These are phyloP conservation scores for Lyophyllum shimeji DNA, from an alignment of 768 basidiomycete species.

Conservation along the genomic window DNA sequence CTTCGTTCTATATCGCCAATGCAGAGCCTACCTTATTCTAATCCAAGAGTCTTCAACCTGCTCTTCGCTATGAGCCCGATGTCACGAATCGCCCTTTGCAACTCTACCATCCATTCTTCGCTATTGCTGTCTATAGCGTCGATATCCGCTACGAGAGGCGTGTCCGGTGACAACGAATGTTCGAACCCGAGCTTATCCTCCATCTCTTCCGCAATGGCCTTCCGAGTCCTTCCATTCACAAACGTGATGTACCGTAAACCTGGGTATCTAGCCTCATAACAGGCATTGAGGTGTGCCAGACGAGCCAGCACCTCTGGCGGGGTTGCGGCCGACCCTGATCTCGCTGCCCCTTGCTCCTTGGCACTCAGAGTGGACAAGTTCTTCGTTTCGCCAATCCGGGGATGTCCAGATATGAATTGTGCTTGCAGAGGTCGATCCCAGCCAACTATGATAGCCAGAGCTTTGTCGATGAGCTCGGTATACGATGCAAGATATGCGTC, in stretches of 20 bases:
- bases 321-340: conserved; percentile 45
- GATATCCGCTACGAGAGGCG: conserved; percentile 39
- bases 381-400: conserved; percentile 83
- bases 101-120: conserved; percentile 62
- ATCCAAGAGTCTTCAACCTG: conserved; percentile 49
- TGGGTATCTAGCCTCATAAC: conserved; percentile 73
- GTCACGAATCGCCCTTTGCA: conserved; percentile 71
- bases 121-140: conserved; percentile 34
- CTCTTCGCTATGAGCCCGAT: conserved; percentile 77
- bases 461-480: conserved; percentile 52
- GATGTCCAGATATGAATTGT: conserved; percentile 79
- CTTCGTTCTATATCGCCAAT: not conserved
- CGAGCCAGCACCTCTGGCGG: conserved; percentile 73
- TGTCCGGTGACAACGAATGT: conserved; percentile 46
- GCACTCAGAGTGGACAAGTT: conserved; percentile 75
- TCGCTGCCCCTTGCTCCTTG: conserved; percentile 67
- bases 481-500: conserved; percentile 38
- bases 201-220: conserved; percentile 76
- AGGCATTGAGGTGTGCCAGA: conserved; percentile 71
- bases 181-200: conserved; percentile 59
- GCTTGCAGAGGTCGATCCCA: conserved; percentile 56
- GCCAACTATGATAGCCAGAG: conserved; percentile 44
- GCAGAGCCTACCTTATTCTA: conserved; percentile 25
- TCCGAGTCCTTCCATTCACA: conserved; percentile 80
- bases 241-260: conserved; percentile 89